These are phyloP conservation scores for Daldinia eschscholtzii DNA, from an alignment of 2,329 filamentous ascomycete genomes.

Conservation along the genomic window DNA sequence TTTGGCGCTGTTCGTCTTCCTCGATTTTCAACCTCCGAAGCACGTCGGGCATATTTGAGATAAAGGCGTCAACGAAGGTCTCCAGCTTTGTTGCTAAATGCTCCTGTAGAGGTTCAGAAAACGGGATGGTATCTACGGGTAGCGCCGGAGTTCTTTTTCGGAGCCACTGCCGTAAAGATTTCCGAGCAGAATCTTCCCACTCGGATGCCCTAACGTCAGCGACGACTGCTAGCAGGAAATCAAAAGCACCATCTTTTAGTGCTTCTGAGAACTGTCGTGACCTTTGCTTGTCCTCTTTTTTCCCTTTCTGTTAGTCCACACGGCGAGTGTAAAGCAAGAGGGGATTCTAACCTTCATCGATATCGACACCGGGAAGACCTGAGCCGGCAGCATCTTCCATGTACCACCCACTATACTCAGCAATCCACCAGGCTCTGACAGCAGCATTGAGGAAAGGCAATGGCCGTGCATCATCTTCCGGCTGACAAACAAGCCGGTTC, in stretches of 20 bases:
- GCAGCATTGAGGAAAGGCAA: constrained; percentile 83
- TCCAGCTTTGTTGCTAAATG: constrained; percentile 86
- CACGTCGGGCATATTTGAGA: constrained; percentile 94
- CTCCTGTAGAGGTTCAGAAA: constrained; percentile 78
- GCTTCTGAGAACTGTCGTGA: constrained; percentile 80
- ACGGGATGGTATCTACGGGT: constrained; percentile 74
- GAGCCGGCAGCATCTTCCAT: constrained; percentile 76
- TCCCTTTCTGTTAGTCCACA: constrained; percentile 50
- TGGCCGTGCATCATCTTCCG: constrained; percentile 78
- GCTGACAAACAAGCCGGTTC: constrained; percentile 74
- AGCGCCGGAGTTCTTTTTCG: constrained; percentile 82
- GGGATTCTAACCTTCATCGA: constrained; percentile 64
- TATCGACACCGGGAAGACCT: constrained; percentile 71
- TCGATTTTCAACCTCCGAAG: constrained; percentile 86
- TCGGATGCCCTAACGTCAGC: constrained; percentile 83
- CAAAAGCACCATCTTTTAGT: constrained; percentile 89
- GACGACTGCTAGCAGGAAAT: constrained; percentile 88
- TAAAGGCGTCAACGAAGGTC: constrained; percentile 89
- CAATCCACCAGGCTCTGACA: constrained; percentile 86
- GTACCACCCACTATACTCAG: constrained; percentile 93
- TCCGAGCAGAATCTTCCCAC: constrained; percentile 89
- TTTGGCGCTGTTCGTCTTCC: constrained; percentile 86
- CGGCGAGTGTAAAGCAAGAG: constrained; percentile 28
- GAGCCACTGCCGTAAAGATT: constrained; percentile 83
- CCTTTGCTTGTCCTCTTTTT: constrained; percentile 75